A percentile compares a stretch with the other conserved stretches of the same genome.
Conservation (phyloP, 2,329 filamentous ascomycete genomes). For the Cercospora sesami region DNA sequence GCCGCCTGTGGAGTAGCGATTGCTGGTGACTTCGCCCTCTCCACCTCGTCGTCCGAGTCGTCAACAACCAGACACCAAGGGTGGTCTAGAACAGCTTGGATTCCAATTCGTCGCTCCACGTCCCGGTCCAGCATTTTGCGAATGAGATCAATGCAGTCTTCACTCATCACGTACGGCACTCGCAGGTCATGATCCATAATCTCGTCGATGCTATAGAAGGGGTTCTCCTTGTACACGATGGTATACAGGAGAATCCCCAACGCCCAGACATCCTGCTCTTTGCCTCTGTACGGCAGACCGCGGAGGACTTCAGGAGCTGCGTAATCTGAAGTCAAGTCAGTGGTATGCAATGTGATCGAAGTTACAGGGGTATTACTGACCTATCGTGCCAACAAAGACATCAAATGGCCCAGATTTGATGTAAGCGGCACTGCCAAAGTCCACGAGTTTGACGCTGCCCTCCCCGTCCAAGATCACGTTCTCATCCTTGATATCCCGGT, state of each 20-base stretch:
- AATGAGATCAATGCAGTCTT: conserved; percentile 89
- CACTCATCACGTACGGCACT: conserved; percentile 83
- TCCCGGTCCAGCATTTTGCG: conserved; percentile 90
- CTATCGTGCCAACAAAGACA: conserved; percentile 97
- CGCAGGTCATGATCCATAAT: conserved; percentile 96
- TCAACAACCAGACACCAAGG: conserved; percentile 65
- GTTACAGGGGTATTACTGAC: conserved; percentile 54
- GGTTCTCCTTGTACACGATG: conserved; percentile 99
- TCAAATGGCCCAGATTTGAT: conserved; percentile 98
- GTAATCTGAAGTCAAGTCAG: conserved; percentile 66
- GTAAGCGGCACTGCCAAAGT: conserved; percentile 97
- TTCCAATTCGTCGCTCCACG: conserved; percentile 78
- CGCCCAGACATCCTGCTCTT: conserved; percentile 98
- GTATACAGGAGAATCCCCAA: conserved; percentile 96
- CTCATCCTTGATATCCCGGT: conserved; percentile 98
- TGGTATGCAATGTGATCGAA: background rate
- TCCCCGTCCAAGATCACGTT: conserved; percentile 96
- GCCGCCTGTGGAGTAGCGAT: background rate
- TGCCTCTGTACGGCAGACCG: conserved; percentile 86
- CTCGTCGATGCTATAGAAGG: conserved; percentile 98
- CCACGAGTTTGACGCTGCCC: conserved; percentile 92
- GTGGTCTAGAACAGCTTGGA: conserved; percentile 82
- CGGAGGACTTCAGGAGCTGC: conserved; percentile 96
- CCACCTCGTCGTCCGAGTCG: conserved; percentile 26
- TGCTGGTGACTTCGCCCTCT: conserved; percentile 6